Evolutionary conservation across 768 basidiomycete genomes (phyloP).

Genomic region (Lactarius sp.): DNA sequence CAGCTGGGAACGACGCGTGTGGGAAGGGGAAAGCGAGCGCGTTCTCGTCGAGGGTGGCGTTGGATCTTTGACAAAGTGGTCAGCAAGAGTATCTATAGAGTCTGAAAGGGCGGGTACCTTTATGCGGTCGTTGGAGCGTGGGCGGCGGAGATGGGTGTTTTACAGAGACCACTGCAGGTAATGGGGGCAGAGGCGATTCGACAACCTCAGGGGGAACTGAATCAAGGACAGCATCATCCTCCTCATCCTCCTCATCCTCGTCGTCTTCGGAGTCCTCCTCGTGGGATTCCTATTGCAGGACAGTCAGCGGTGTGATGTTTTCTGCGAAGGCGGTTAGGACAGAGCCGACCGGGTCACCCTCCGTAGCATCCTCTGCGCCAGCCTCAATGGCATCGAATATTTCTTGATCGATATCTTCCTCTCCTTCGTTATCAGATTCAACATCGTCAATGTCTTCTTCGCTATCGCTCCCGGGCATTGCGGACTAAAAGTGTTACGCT

Average conservation of each 20-base stretch:
- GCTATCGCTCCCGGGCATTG: constrained; percentile 42
- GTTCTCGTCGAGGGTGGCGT: constrained; percentile 38
- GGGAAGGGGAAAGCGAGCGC: constrained; percentile 46
- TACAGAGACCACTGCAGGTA: constrained; percentile 29
- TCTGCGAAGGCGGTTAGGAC: neutral
- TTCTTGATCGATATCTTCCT: constrained; percentile 30
- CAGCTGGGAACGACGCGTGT: constrained; percentile 46
- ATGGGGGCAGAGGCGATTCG: constrained; percentile 39
- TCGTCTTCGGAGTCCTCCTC: constrained; percentile 34
- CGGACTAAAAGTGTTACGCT: constrained; percentile 29
- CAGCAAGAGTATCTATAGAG: neutral
- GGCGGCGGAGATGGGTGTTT: constrained; percentile 30
- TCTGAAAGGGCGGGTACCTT: constrained; percentile 12
- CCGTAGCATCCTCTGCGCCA: constrained; percentile 54
- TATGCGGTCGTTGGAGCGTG: constrained; percentile 23
- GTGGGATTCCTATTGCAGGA: constrained; percentile 21
- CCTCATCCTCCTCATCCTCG: constrained; percentile 38
- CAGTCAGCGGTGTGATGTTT: neutral
- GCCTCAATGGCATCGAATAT: constrained; percentile 53
- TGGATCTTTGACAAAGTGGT: constrained; percentile 27
- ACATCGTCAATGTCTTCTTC: constrained; percentile 53
- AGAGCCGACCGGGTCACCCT: constrained; percentile 61
- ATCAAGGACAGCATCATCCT: constrained; percentile 52
- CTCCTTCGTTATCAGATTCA: constrained; percentile 24
- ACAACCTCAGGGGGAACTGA: constrained; percentile 6